Evolutionary conservation across 805 yeast genomes (phyloP).

Genomic region (Dipodascopsis tothii): DNA sequence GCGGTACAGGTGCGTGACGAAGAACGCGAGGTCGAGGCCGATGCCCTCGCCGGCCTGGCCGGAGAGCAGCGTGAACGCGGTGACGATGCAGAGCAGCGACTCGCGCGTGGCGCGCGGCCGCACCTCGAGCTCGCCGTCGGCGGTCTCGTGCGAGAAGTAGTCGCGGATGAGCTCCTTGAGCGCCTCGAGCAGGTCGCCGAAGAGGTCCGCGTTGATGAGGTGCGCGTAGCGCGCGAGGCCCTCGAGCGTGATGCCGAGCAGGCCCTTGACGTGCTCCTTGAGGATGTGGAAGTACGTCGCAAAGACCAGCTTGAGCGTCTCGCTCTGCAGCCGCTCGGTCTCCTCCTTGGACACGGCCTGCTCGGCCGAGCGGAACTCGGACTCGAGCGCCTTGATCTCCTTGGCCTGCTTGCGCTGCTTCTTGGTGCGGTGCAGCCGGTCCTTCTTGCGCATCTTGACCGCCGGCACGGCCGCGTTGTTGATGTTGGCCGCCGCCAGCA

Average conservation of each 20-base stretch:
- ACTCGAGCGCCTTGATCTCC: constrained; percentile 79
- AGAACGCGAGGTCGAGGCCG: constrained; percentile 72
- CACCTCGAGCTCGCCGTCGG: constrained; percentile 33
- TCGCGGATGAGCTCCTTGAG: constrained; percentile 62
- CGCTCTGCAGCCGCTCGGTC: constrained; percentile 77
- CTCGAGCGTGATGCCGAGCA: constrained; percentile 83
- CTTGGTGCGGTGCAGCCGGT: constrained; percentile 84
- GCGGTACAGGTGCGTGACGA: constrained; percentile 66
- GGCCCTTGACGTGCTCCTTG: constrained; percentile 50
- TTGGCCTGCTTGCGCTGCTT: constrained; percentile 81
- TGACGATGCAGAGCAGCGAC: constrained; percentile 70
- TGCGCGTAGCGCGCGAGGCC: constrained; percentile 80
- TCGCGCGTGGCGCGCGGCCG: constrained; percentile 42
- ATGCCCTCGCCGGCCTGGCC: constrained; percentile 67
- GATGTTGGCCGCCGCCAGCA: constrained; percentile 4
- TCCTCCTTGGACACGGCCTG: constrained; percentile 80
- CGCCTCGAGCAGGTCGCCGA: constrained; percentile 88
- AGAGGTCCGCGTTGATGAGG: constrained; percentile 82
- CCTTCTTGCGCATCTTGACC: constrained; percentile 66
- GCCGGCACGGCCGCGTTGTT: constrained; percentile 29
- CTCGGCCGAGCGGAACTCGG: constrained; percentile 82
- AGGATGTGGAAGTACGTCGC: constrained; percentile 71
- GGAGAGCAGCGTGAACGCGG: constrained; percentile 78
- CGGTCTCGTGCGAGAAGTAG: constrained; percentile 29
- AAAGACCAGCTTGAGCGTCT: constrained; percentile 65